Evolutionary conservation across 179 eudicot genomes (phyloP), one percentile per base, ranked within the genome.

Genomic region (Pouteria campechiana): DNA sequence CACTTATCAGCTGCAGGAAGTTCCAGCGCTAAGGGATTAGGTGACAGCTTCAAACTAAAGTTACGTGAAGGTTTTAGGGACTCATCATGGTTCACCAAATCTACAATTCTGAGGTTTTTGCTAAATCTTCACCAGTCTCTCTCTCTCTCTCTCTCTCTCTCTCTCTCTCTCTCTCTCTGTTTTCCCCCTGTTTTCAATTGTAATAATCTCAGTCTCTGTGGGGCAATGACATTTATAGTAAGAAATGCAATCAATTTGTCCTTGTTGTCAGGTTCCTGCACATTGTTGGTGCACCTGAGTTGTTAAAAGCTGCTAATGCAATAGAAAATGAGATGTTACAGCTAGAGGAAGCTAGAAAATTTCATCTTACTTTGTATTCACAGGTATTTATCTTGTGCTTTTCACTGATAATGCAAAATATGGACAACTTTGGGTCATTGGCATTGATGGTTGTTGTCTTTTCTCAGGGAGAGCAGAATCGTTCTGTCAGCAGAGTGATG

Each of bases 301-400:
- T 58, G 30, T 60, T 79, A 24, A 66, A 60, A 19, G 61, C 59
- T 41, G 56, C 76, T 16, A 55, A 64, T 52, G 52, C 79, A 19
- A 37, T 81, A 21, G 50, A 41, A 34, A 68, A 72, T 15, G 95
- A 90, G 71, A 70, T 90, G 51, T 68, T 69, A 46, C 95, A 90
- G 54, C 64, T 90, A 36, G 93, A 81, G 64, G 98, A 81, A 57
- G 62, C 87, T 11, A 76, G 68, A 39, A 78, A 42, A 39, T 89
- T 81, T 70, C 97, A 89, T 58, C 72, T 89, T 53, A 78, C 97
- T 29, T 65, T 90, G 53, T 73, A 85, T 59, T 21, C 65, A 22
- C 65, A 78, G 78, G 95, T 89, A 58, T 32, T 13, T 44, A 17
- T 44, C 1, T 25, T 43, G 3, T 18, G 39, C 38, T 19, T 32